Evolutionary conservation across 106 monocot genomes (phyloP).

Genomic region (Dendrobium officinale): DNA sequence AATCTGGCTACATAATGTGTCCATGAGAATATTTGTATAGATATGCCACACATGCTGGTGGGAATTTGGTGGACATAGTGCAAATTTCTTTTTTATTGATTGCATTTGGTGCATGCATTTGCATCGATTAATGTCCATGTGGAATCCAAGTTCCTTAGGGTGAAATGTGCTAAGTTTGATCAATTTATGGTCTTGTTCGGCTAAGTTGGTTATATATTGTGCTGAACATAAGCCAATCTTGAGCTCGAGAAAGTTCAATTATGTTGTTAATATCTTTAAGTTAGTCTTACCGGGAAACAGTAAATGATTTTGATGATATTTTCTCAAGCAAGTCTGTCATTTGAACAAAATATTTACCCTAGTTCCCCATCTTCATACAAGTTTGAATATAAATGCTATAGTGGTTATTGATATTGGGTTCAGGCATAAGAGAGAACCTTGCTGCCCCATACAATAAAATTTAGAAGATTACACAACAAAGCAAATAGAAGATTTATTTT

Average conservation of each 20-base stretch:
- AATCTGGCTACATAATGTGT: too few relatives aligned
- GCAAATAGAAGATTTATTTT: too few relatives aligned
- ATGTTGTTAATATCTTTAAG: not conserved
- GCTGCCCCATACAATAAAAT: too few relatives aligned
- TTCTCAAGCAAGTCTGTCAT: not conserved
- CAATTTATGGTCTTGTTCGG: not conserved
- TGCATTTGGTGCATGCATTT: not conserved
- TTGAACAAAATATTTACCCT: not conserved
- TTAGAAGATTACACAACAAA: too few relatives aligned
- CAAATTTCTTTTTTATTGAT: not conserved
- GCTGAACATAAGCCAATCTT: too few relatives aligned
- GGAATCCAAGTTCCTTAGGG: not conserved
- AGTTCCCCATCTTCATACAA: not conserved
- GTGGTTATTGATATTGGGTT: not conserved
- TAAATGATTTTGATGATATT: not conserved
- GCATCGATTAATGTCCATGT: too few relatives aligned
- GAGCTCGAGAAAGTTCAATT: not conserved
- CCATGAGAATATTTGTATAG: too few relatives aligned
- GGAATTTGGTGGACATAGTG: too few relatives aligned
- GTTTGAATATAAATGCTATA: not conserved
- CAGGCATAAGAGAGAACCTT: too few relatives aligned
- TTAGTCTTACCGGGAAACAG: not conserved
- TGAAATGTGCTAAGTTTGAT: not conserved
- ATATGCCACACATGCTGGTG: too few relatives aligned
- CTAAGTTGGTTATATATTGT: not conserved